Conservation (phyloP, 768 basidiomycete species). For the Tylopilus subfusipes region DNA sequence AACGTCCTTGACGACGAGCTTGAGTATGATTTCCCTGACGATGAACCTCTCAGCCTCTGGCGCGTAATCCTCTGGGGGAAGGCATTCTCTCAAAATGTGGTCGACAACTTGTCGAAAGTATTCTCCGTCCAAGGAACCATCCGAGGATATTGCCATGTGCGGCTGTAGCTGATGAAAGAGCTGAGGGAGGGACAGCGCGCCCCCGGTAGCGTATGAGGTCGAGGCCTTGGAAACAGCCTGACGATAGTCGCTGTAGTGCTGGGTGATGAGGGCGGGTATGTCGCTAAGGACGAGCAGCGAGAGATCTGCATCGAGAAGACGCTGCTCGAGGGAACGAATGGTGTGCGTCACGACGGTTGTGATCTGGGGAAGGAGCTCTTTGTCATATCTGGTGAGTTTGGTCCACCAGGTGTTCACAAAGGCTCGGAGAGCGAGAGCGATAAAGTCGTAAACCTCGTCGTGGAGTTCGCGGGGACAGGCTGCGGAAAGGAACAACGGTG, state of each 20-base stretch:
- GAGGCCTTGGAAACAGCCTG: slow-evolving; percentile 57
- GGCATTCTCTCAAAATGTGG: slow-evolving; percentile 64
- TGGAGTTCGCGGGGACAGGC: slow-evolving; percentile 52
- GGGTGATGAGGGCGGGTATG: slow-evolving; percentile 61
- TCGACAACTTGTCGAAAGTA: slow-evolving; percentile 82
- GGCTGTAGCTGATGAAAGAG: slow-evolving; percentile 83
- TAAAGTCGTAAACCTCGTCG: slow-evolving; percentile 59
- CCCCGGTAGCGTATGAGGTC: slow-evolving; percentile 69
- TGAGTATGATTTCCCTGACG: slow-evolving; percentile 78
- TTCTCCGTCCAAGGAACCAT: slow-evolving; percentile 65
- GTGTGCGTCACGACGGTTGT: slow-evolving; percentile 55
- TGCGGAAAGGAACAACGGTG: slow-evolving; percentile 49
- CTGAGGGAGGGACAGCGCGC: slow-evolving; percentile 55
- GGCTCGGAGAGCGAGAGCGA: slow-evolving; percentile 76
- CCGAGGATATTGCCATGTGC: slow-evolving; percentile 71
- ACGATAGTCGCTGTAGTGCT: slow-evolving; percentile 79
- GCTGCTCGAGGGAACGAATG: slow-evolving; percentile 57
- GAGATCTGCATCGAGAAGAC: slow-evolving; percentile 53
- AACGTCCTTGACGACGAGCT: slow-evolving; percentile 66
- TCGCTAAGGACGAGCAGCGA: slow-evolving; percentile 58
- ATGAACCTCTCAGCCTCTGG: slow-evolving; percentile 74
- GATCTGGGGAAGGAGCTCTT: slow-evolving; percentile 73
- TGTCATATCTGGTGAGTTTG: slow-evolving; percentile 79
- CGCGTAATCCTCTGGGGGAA: slow-evolving; percentile 76
- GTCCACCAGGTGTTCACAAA: slow-evolving; percentile 86